phyloP scores from a whole-genome alignment of 225 moss, liverwort and hornwort genomes.

The Physcomitrellopsis africana region DNA sequence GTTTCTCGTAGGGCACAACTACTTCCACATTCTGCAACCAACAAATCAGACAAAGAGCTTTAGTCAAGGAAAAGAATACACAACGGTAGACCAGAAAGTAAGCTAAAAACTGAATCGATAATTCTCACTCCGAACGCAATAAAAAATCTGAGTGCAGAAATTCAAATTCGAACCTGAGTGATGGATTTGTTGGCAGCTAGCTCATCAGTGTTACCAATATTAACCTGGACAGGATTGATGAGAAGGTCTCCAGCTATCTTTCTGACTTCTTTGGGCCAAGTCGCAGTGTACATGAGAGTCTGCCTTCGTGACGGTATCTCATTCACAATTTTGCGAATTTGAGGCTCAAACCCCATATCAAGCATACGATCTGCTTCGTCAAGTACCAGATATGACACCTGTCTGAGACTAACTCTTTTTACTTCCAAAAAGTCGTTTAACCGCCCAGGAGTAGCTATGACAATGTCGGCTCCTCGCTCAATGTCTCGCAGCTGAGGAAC shows the following conservation, averaged over 20 bases:
- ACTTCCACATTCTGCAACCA: slow-evolving; percentile 78
- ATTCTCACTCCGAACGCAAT: too few species aligned
- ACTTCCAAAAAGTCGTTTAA: slow-evolving; percentile 92
- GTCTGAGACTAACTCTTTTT: slow-evolving; percentile 77
- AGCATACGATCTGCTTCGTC: slow-evolving; percentile 98
- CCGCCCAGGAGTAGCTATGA: slow-evolving; percentile 90
- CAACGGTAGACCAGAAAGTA: not conserved
- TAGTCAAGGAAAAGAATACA: not conserved
- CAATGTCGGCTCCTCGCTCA: slow-evolving; percentile 87
- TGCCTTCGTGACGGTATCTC: slow-evolving; percentile 75
- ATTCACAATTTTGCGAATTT: slow-evolving; percentile 93
- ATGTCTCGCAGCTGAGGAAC: slow-evolving; percentile 86
- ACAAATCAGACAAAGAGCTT: not conserved
- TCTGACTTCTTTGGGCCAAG: slow-evolving; percentile 93
- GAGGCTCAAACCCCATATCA: slow-evolving; percentile 98
- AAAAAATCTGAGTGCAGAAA: too few species aligned
- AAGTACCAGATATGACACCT: slow-evolving; percentile 83
- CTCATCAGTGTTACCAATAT: slow-evolving; percentile 91
- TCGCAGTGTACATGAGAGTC: slow-evolving; percentile 96
- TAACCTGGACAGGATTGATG: slow-evolving; percentile 81
- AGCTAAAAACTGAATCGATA: not conserved
- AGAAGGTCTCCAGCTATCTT: slow-evolving; percentile 91
- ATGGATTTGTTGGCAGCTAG: slow-evolving; percentile 91
- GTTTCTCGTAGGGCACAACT: slow-evolving; percentile 73
- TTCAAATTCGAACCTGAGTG: slow-evolving; percentile 60